Base-by-base conservation (phyloP, 1,284 basidiomycete genomes). In the Tausonia pullulans region DNA sequence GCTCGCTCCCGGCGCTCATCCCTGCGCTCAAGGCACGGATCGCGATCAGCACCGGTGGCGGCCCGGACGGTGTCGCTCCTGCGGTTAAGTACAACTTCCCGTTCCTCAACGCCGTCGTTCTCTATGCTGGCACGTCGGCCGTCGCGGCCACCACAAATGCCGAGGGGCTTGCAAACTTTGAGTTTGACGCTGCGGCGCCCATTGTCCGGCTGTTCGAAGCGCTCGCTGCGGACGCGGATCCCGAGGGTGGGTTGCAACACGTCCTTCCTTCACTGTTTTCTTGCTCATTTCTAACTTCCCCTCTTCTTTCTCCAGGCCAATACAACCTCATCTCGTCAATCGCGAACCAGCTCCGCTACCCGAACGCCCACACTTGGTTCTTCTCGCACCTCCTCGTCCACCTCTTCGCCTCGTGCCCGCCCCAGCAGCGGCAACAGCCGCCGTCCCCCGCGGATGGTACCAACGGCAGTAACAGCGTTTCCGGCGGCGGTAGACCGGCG, bases 281-380 rank as follows among this genome's bases (percentile, higher is more conserved):
- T 40, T 64, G 40, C 27, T 41, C 9, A 54, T 63, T 48, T n/a
- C 54, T 55, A 41, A 55, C 54, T 5, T 41, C 3, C 50, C 27
- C 43, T 62, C 46, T 46, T 48, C 53, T 16, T 39, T 49, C 56
- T 39, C 4, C 67, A 92, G 90, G 90, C 70, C 90, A 96, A 82
- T 91, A 96, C 78, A 86, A 97, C 75, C 80, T 98, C 69, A 79
- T 97, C 69, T 90, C 87, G 69, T 86, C 92, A 16, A 87, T 93
- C 72, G 87, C 92, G 49, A 84, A 96, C 72, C 95, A 98, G 76
- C 81, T 98, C 67, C 90, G 96, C 71, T 94, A 91, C 81, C 91
- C 92, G 46, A 93, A 92, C 71, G 90, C 91, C n/a, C 92, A 95
- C 78, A 98, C 92, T 61, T 87, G 90, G 75, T 97, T 92, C 90